These are phyloP conservation scores for Ampelomyces quisqualis DNA, from an alignment of 2,329 filamentous ascomycete species.

Conservation along the genomic window DNA sequence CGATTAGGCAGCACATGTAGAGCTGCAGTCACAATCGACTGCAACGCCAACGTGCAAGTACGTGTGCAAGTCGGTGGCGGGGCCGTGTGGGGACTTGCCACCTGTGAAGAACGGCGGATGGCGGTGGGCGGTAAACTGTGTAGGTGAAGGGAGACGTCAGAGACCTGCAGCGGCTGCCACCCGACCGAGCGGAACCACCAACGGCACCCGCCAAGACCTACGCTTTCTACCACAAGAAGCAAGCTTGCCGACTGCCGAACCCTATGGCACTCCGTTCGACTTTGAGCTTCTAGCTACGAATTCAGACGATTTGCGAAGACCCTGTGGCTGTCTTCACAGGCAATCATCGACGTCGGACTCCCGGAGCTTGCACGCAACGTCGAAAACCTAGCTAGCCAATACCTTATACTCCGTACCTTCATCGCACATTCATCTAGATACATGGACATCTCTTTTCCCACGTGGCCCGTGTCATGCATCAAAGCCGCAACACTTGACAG, in stretches of 20 bases:
- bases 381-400: too few species aligned
- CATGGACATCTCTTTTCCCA: too few species aligned
- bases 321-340: too few species aligned
- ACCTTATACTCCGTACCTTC: too few species aligned
- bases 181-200: constrained; percentile 21
- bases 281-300: too few species aligned
- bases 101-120: constrained; percentile 15
- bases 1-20: constrained; percentile 35
- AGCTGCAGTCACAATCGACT: constrained; percentile 12
- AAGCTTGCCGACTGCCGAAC: constrained; percentile 4
- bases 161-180: constrained; percentile 20
- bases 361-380: too few species aligned
- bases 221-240: constrained; percentile 2
- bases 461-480: neutral
- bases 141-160: constrained; percentile 26
- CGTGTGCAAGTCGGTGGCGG: neutral
- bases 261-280: neutral
- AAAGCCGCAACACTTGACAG: neutral
- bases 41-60: neutral
- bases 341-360: too few species aligned
- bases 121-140: too few species aligned
- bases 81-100: constrained; percentile 22
- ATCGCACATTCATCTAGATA: too few species aligned
- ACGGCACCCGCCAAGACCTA: constrained; percentile 10
- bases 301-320: too few species aligned